A percentile compares a stretch with the other conserved stretches of the same genome.
These are phyloP conservation scores for Wickerhamiella bombiphila DNA, from an alignment of 805 yeast species.

Conservation along the genomic window DNA sequence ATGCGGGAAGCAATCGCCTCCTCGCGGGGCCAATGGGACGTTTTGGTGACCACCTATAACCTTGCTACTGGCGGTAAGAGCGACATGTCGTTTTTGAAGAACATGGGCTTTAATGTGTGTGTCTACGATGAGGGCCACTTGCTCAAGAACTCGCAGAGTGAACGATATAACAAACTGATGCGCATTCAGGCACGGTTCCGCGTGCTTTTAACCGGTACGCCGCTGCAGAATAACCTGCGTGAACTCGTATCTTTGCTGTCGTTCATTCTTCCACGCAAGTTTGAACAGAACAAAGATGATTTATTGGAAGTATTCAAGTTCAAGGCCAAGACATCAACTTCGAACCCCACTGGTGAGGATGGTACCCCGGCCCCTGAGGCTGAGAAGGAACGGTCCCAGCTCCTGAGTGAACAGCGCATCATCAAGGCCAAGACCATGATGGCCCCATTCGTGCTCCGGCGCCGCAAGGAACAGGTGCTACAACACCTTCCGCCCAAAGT, in stretches of 20 bases:
- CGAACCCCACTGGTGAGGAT: constrained; percentile 5
- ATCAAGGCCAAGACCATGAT: constrained; percentile 91
- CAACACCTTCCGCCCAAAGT: constrained; percentile 72
- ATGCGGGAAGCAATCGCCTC: constrained; percentile 53
- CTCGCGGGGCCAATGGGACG: constrained; percentile 51
- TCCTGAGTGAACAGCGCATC: constrained; percentile 81
- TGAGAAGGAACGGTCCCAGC: constrained; percentile 20
- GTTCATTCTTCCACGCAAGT: constrained; percentile 74
- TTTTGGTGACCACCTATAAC: constrained; percentile 85
- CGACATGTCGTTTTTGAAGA: constrained; percentile 65
- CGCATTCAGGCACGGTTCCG: constrained; percentile 71
- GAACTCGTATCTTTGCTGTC: constrained; percentile 84
- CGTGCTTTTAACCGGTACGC: constrained; percentile 86
- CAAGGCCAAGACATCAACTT: constrained; percentile 54
- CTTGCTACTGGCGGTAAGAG: constrained; percentile 75
- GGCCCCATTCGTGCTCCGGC: constrained; percentile 91
- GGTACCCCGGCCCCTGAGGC: constrained; percentile 5
- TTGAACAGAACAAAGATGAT: constrained; percentile 70
- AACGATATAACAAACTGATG: constrained; percentile 79
- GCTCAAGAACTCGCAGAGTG: constrained; percentile 79
- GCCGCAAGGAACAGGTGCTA: constrained; percentile 84
- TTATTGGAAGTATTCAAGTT: constrained; percentile 74
- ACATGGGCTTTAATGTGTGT: constrained; percentile 66
- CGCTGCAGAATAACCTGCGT: constrained; percentile 80
- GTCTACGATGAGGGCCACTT: constrained; percentile 97